Evolutionary conservation across 768 basidiomycete species (phyloP), one percentile per base, ranked within the genome.

Genomic region (Psilocybe subaeruginosa): DNA sequence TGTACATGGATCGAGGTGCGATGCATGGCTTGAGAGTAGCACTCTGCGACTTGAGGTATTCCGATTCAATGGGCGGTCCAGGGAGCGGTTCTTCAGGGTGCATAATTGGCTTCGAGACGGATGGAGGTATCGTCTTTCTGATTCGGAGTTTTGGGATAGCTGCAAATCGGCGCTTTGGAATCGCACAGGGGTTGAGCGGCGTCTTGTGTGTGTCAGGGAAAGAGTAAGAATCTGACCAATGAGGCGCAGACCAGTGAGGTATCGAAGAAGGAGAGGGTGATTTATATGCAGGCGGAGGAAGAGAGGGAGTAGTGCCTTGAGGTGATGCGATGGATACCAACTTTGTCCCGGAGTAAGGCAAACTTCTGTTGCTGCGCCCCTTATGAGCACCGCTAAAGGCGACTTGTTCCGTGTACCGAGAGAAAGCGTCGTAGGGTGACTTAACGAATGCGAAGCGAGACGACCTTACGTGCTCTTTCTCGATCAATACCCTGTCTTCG

Each of bases 11-110:
- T 19, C 39, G 49, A 37, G 37, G 23, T 16, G 12, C 41, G 14
- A 6, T 11, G 14, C 19, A 39, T 7, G 30, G 50, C 39, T 47
- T 51, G 30, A 30, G 39, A 35, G 27, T 19, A 39, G 46, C 41
- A 17, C n/a, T 47, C 35, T 37, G 56, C 4, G 62, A 61, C 4
- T 49, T 53, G 3, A 50, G 12, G 27, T 46, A 54, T 54, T 59
- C 59, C 2, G 53, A 19, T 43, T 63, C 61, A 2, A 58, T 59
- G 2, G 52, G 56, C 7, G 62, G 65, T 19, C 65, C 63, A 3
- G 67, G 67, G 9, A 66, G 61, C 3, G 65, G 64, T 7, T 27
- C 46, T 6, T 65, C 63, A 5, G 63, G 63, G 9, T 58, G 61
- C 9, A 55, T 51, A 14, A 66, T 63, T 16, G 63, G 63, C 12